These are phyloP conservation scores for Boletus coccyginus DNA, from an alignment of 768 basidiomycete genomes.

Conservation along the genomic window DNA sequence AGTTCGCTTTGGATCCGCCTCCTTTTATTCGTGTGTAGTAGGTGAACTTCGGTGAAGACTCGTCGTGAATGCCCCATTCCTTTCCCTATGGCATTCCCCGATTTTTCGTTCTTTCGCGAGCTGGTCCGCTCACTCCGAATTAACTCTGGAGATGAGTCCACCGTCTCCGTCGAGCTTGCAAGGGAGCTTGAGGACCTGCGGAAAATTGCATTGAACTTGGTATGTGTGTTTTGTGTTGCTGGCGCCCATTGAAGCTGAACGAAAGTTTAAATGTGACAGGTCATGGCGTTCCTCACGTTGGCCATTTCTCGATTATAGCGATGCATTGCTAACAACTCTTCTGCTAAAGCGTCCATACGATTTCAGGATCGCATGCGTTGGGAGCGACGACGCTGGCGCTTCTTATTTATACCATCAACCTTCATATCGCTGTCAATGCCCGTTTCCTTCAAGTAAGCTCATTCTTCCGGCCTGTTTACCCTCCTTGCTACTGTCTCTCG, in stretches of 20 bases:
- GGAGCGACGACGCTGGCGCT: constrained; percentile 23
- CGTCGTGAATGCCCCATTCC: background rate
- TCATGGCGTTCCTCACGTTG: constrained; percentile 28
- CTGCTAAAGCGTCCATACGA: constrained; percentile 18
- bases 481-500: background rate
- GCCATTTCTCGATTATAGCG: background rate
- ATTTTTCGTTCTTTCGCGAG: background rate
- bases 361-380: constrained; percentile 19
- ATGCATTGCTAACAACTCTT: background rate
- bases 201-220: constrained; percentile 22
- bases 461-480: background rate
- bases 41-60: background rate
- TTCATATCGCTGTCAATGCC: constrained; percentile 20
- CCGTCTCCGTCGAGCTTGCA: constrained; percentile 12
- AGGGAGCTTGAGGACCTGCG: constrained; percentile 23
- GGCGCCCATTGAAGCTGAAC: background rate
- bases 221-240: background rate
- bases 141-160: background rate
- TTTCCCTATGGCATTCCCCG: constrained; percentile 8
- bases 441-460: constrained; percentile 18
- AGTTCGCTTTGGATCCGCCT: background rate
- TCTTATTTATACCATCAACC: constrained; percentile 29
- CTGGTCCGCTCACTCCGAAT: background rate
- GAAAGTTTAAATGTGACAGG: constrained; percentile 11
- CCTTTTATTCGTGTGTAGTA: constrained; percentile 2